Base-by-base conservation (phyloP, 2,329 filamentous ascomycete genomes). In the Aspergillus jensenii region DNA sequence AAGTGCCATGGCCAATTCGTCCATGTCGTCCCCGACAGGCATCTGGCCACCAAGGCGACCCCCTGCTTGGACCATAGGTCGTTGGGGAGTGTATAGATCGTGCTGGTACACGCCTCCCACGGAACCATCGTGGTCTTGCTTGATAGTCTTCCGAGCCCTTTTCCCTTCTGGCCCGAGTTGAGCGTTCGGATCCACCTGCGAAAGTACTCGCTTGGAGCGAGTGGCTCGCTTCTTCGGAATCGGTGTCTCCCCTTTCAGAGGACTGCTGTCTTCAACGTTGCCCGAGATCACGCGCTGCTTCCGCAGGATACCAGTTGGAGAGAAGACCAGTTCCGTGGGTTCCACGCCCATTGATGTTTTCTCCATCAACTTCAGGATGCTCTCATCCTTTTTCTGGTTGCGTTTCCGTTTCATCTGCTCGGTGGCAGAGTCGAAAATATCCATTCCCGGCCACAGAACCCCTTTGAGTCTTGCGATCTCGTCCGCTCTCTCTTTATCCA, bases 301-400 rank as follows among this genome's bases (percentile, higher is more conserved):
- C 50, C 74, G 71, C 40, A 81, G 60, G 12, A 67, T 68, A 6
- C 79, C 79, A 11, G 70, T 71, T 14, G 78, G 74, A 14, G 77
- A 79, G 58, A 79, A 82, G 14, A 81, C 74, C 21, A 76, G 68
- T 59, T 82, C 80, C 4, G 74, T 77, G 2, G 79, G 78, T 60
- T 80, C 74, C 14, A 81, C 75, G 15, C 71, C 66, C 49, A 69
- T 66, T 3, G 80, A 81, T 6, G 76, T 76, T 52, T 65, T 71
- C 61, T 81, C 74, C 78, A 82, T 80, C 60, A 71, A 73, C 61
- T 71, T 78, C 47, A 82, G 53, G 23, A 78, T 72, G 33, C 71
- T 76, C 12, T 71, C 71, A 46, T 81, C 78, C 60, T 82, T 82
- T 63, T 80, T 81, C 65, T 82, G 80, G 56, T 82, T 82, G 41